Evolutionary conservation across 495 filamentous ascomycete genomes (phyloP).

Genomic region (Barbatosphaeria neglecta): DNA sequence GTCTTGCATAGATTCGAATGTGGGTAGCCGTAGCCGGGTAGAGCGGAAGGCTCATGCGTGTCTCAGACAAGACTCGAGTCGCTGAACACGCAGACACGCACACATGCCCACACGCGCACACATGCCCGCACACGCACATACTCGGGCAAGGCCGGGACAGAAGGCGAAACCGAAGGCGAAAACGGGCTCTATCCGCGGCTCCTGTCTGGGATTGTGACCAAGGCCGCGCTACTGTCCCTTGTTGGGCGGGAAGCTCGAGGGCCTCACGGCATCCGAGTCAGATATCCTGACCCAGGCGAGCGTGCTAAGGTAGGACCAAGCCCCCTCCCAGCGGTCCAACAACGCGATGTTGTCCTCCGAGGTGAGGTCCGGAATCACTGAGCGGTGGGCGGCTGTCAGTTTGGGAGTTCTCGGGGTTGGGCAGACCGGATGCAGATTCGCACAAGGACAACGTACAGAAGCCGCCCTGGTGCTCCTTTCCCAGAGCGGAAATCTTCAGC

Average conservation of each 20-base stretch:
- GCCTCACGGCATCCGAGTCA: slow-evolving; percentile 40
- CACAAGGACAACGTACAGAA: slow-evolving; percentile 43
- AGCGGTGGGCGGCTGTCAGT: slow-evolving; percentile 7
- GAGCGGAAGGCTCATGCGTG: neutral
- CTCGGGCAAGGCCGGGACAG: too few relatives aligned
- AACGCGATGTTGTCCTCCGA: slow-evolving; percentile 29
- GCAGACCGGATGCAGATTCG: too few relatives aligned
- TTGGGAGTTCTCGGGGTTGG: neutral
- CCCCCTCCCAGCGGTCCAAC: slow-evolving; percentile 38
- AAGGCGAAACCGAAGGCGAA: neutral
- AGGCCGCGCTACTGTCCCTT: slow-evolving; percentile 10
- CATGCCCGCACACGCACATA: neutral
- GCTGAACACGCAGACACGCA: neutral
- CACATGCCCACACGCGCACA: too few relatives aligned
- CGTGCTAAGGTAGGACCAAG: slow-evolving; percentile 42
- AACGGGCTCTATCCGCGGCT: too few relatives aligned
- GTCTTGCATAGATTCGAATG: neutral
- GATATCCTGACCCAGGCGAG: slow-evolving; percentile 49
- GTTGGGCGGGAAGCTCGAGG: slow-evolving; percentile 60
- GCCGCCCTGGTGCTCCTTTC: slow-evolving; percentile 72
- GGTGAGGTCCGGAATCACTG: slow-evolving; percentile 42
- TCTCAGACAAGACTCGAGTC: neutral
- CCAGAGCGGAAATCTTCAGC: slow-evolving; percentile 55
- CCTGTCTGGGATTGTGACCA: too few relatives aligned
- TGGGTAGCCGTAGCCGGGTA: too few relatives aligned